Percentiles rank a stretch among this genome's conserved stretches.
These are phyloP conservation scores for Thuja plicata DNA, from an alignment of 83 land plant genomes.

Conservation along the genomic window DNA sequence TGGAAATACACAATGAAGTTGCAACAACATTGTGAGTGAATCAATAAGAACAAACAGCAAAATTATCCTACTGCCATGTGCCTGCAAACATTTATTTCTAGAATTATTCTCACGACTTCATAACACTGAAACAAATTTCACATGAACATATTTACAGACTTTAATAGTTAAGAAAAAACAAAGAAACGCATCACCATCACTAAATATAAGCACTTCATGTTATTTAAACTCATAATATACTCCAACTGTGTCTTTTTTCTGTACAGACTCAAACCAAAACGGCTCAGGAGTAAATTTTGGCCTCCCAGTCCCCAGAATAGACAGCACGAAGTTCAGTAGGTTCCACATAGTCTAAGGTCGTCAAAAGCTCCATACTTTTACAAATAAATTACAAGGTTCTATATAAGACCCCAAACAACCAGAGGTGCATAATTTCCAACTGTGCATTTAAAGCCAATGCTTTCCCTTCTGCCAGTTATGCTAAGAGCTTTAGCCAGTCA, in stretches of 20 bases:
- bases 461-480: background rate
- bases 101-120: background rate
- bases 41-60: background rate
- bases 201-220: background rate
- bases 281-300: background rate
- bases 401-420: background rate
- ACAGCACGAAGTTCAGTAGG: background rate
- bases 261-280: background rate
- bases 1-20: background rate
- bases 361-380: background rate
- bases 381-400: background rate
- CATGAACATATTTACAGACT: background rate
- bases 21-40: background rate
- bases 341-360: background rate
- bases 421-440: background rate
- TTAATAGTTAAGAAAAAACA: background rate
- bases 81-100: background rate
- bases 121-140: background rate
- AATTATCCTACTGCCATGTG: background rate
- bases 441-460: background rate
- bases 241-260: background rate
- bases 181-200: background rate
- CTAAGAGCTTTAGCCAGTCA: background rate
- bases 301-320: background rate
- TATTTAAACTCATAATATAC: background rate